Evolutionary conservation across 257 asterid species (phyloP), one percentile per base, ranked within the genome.

Genomic region (Plantago major): DNA sequence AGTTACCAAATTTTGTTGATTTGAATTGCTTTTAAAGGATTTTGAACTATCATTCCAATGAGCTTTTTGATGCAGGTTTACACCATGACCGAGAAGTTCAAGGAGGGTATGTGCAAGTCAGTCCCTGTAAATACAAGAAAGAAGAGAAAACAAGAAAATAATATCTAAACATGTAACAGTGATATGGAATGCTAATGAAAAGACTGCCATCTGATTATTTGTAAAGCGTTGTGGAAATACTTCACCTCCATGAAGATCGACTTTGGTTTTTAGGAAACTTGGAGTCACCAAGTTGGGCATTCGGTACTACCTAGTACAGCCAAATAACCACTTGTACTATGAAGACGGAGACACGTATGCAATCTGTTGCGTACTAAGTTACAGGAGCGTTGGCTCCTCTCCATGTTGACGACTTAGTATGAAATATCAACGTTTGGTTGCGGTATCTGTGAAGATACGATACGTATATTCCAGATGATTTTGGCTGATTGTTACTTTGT

Each of bases 71-170:
- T 79, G 74, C 82, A 92, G 99, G 99, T 84, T 26, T 89, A 76
- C 67, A 73, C 71, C 69, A 84, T 89, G 97, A 57, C 83, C 51
- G 85, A 89, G 83, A 81, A 80, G 60, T 78, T 86, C 85, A 89
- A 89, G 83, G 72, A 71, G 76, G 77, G 71, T 14, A 70, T 63
- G 66, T 62, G 66, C 7, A 45, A 22, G 73, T 53, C 82, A 46
- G 71, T 74, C 69, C 67, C 80, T 5, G 38, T 63, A 19, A 73
- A 71, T 55, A 67, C 73, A 28, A 85, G 81, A 66, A 72, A 63
- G 71, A 72, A 68, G 51, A 65, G 60, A 53, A 47, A 54, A 57
- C 46, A 55, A 17, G 51, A 30, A 12, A 51, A 49, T 26, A 55
- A 55, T 48, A 63, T 14, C 11, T 53, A 26, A n/a, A 44, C 40